phyloP scores from a whole-genome alignment of 2,329 filamentous ascomycete genomes.

The Monosporascus sp. region DNA sequence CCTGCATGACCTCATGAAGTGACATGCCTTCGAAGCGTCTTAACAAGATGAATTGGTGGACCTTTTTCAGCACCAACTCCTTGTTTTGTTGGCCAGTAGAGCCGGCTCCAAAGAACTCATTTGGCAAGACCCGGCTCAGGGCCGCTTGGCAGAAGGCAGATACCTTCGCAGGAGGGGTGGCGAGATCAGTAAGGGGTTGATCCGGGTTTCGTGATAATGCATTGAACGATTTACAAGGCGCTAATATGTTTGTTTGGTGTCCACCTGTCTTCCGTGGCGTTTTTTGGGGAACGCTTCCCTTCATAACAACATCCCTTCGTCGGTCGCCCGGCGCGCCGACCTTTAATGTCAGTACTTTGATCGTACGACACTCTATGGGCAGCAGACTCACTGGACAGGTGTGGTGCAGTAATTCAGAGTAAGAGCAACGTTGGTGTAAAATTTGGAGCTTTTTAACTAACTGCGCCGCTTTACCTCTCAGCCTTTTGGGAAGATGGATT shows the following conservation, averaged over 20 bases:
- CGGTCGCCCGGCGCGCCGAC: constrained; percentile 9
- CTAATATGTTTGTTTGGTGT: constrained; percentile 8
- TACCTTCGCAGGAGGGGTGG: constrained; percentile 62
- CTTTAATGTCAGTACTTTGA: constrained; percentile 13
- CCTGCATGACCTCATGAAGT: constrained; percentile 71
- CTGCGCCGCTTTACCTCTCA: constrained; percentile 55
- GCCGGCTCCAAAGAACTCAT: constrained; percentile 65
- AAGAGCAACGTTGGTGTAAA: constrained; percentile 70
- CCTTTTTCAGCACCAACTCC: constrained; percentile 52
- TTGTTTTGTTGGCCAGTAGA: constrained; percentile 54
- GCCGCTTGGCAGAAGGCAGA: constrained; percentile 84
- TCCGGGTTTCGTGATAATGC: constrained; percentile 33
- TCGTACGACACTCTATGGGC: not conserved
- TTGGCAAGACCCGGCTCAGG: constrained; percentile 66
- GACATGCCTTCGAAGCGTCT: constrained; percentile 77
- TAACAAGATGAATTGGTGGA: constrained; percentile 74
- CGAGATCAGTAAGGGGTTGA: constrained; percentile 56
- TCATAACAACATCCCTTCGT: constrained; percentile 2
- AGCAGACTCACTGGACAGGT: constrained; percentile 60
- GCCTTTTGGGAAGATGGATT: constrained; percentile 53
- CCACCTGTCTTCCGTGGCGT: constrained; percentile 8
- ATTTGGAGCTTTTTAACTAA: constrained; percentile 65
- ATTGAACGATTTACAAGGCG: constrained; percentile 10
- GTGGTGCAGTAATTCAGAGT: constrained; percentile 69
- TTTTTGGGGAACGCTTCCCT: constrained; percentile 4